Base-by-base conservation (phyloP, 1,284 basidiomycete genomes). In the Ustilago shanxiensis region DNA sequence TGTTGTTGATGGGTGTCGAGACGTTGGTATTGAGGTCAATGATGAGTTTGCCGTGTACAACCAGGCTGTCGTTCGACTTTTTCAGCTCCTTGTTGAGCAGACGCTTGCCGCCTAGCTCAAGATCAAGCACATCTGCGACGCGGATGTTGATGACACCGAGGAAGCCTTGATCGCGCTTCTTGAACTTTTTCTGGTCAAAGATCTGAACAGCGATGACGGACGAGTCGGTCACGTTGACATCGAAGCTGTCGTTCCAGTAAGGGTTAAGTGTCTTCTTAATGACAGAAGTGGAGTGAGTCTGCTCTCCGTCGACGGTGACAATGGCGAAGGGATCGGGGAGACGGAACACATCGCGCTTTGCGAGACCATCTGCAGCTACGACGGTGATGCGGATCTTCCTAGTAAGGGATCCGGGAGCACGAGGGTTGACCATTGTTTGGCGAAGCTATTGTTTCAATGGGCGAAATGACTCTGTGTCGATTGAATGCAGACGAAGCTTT, bases 111-210 rank as follows among this genome's bases (percentile, higher is more conserved):
- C 93, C 95, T 18, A 95, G 87, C 73, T 94, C 93, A 44, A 96
- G 89, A 86, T 96, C 95, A 58, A 97, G 88, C n/a, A 93, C 92
- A 86, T 95, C 93, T 76, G 92, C 91, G 69, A 97, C 93, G 76
- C 91, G 90, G 81, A 98, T 90, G 85, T 96, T 96, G 84, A 97
- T 94, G 29, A 95, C 94, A 60, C 95, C 95, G 53, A 98, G 89
- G 87, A 97, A 97, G 5, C 95, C 95, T 85, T 97, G 95, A 87
- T 97, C 94, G 87, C 92, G 92, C 87, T 93, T 90, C 89, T 96
- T 97, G 88, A 97, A 97, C 88, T 96, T 97, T 87, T 94, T 92
- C 88, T 97, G 95, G 87, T 98, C 95, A 82, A 97, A 97, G 83
- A 97, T 95, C 87, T 98, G 95, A 3, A 98, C 93, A 4, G 93